Base-by-base conservation (phyloP, 768 basidiomycete genomes). In the Agaricus subrufescens region DNA sequence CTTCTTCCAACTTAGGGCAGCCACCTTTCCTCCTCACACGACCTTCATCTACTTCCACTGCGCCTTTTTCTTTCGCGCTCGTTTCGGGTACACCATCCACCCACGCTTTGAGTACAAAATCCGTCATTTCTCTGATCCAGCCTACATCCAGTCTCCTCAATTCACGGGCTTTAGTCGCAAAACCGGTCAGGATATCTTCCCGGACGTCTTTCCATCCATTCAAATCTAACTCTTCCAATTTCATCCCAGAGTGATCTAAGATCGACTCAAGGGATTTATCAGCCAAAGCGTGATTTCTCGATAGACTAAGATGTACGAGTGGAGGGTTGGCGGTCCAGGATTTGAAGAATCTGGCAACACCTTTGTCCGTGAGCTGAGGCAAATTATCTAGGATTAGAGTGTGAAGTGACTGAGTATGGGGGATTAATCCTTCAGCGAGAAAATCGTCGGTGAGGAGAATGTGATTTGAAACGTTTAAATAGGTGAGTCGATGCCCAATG, bases 81-180 rank as follows among this genome's bases (percentile, higher is more conserved):
- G 4, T 30, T 23, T 45, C 31, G 10, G 55, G 55, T 6, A 26
- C 71, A 4, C 73, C 73, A 44, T 76, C 75, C 60, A 94, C 63
- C 61, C 94, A 71, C 12, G 73, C 80, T 68, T 90, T 87, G 59
- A 98, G 71, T 3, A 88, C 76, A 64, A 89, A 94, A 69, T 98
- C 89, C 57, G 94, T 87, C 40, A 90, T 77, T 23, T 81, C 78
- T 47, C 95, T 74, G 62, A 94, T 94, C 82, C 89, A 98, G 1
- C 94, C 88, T 2, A 94, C 69, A 64, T 98, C 90, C 40, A 98
- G 59, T 65, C 73, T 77, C 62, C 66, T 71, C 65, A 96, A 59
- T 37, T 76, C 70, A 2, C 61, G 64, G 14, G 66, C 70, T 12
- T 62, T 54, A 69, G 74, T 9, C 38, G 67, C 72, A 26, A 80